phyloP scores from a whole-genome alignment of 345 rosid species.

The Populus alba region DNA sequence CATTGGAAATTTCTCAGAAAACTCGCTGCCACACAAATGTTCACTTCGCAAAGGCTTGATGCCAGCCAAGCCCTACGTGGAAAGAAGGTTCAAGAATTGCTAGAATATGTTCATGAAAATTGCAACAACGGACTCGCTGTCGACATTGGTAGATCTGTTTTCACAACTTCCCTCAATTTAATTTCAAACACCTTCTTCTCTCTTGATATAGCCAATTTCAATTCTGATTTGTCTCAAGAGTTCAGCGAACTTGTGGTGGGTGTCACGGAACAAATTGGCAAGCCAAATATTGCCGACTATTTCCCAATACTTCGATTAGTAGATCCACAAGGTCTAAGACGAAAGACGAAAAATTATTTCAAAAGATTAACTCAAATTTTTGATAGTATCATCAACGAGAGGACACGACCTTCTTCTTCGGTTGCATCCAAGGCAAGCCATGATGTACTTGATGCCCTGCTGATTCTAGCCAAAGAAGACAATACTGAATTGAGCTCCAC shows the following conservation, averaged over 20 bases:
- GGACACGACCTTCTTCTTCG: slow-evolving; percentile 1
- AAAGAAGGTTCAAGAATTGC: slow-evolving; percentile 11
- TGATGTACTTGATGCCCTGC: slow-evolving; percentile 41
- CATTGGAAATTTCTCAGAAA: slow-evolving; percentile 15
- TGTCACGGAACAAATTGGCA: slow-evolving; percentile 41
- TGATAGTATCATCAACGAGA: slow-evolving; percentile 21
- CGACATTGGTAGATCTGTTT: slow-evolving; percentile 42
- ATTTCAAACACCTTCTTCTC: slow-evolving; percentile 47
- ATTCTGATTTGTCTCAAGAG: slow-evolving; percentile 17
- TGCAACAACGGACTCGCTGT: slow-evolving; percentile 1
- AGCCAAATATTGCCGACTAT: slow-evolving; percentile 40
- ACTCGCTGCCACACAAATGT: slow-evolving; percentile 7
- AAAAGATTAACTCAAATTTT: slow-evolving; percentile 21
- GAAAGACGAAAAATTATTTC: slow-evolving; percentile 6
- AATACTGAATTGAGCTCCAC: slow-evolving; percentile 5
- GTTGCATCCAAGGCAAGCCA: slow-evolving; percentile 14
- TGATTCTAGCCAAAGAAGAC: slow-evolving; percentile 21
- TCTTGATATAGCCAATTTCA: slow-evolving; percentile 33
- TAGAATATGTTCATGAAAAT: slow-evolving; percentile 1
- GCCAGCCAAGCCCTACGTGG: slow-evolving; percentile 11
- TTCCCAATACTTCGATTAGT: slow-evolving; percentile 40
- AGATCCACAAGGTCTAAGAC: slow-evolving; percentile 41
- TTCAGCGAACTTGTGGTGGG: slow-evolving; percentile 34
- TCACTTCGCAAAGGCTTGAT: slow-evolving; percentile 17
- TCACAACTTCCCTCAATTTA: slow-evolving; percentile 36